Evolutionary conservation across 139 green algal genomes (phyloP), one percentile per base, ranked within the genome.

Genomic region (Bryopsis sp.): DNA sequence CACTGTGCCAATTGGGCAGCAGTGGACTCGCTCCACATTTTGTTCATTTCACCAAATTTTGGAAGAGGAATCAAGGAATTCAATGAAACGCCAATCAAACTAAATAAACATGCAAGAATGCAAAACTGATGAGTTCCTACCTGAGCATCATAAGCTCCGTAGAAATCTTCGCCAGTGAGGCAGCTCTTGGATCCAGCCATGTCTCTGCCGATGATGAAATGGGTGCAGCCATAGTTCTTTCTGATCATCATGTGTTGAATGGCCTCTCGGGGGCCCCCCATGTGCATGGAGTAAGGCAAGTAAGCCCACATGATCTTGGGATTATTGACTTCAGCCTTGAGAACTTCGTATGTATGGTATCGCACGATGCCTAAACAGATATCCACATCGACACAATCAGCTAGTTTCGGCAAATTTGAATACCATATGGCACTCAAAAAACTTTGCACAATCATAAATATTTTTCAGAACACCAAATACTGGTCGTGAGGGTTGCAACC

Each of bases 181-280:
- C 54, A 82, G 65, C 72, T 86, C 85, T 97, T 97, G 80, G 70
- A 90, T 61, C 90, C 90, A 4, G 90, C 90, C 90, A 97, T 97
- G 83, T 97, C 90, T 29, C 90, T 81, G 58, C 90, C 90, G 54
- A 97, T 92, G 78, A 97, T 97, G 83, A 97, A 97, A 84, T 97
- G 90, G 15, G 90, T 95, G 80, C 90, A 96, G 39, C 90, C 89
- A 64, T 96, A 96, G 84, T 96, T 96, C 73, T 94, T 94, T 71
- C 90, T 84, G 73, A 96, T 90, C 74, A 96, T 85, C 88, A 96
- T 97, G 82, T 96, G 90, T 80, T 95, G 90, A 73, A 96, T 93
- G 63, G 90, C 90, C 78, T 96, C 90, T 4, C 90, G 78, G 11
- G 90, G 90, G 5, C 90, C 90, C 0, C 89, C 90, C 90, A 96